Evolutionary conservation across 2,329 filamentous ascomycete species (phyloP).

Genomic region (Alternaria tenuissima): DNA sequence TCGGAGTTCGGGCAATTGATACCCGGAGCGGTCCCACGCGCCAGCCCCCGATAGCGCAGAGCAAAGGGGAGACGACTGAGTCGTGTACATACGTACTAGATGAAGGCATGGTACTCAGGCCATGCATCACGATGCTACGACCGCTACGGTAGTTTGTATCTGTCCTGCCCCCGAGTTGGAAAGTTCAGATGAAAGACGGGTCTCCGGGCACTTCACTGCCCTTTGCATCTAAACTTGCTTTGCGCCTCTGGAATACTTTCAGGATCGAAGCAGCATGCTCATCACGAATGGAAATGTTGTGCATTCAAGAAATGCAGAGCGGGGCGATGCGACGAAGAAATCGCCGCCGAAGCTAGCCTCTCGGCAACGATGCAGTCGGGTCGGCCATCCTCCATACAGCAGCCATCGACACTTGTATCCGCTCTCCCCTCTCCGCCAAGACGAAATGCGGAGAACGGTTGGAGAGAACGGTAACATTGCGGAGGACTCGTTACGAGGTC

Average conservation of each 20-base stretch:
- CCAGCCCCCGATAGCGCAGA: not conserved
- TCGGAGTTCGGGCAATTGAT: not conserved
- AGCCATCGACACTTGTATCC: constrained; percentile 4
- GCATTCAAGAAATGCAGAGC: not conserved
- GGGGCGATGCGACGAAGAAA: constrained; percentile 1
- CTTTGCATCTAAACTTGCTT: not conserved
- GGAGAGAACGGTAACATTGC: constrained; percentile 11
- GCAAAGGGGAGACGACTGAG: not conserved
- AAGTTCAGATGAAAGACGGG: not conserved
- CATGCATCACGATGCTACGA: not conserved
- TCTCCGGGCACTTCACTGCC: too few species aligned
- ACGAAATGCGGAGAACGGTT: constrained; percentile 25
- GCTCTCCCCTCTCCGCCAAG: constrained; percentile 26
- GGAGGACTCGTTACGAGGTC: constrained; percentile 22
- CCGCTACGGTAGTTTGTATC: not conserved
- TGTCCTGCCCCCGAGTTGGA: too few species aligned
- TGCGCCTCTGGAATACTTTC: too few species aligned
- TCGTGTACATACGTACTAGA: not conserved
- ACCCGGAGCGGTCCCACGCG: not conserved
- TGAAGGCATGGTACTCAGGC: not conserved
- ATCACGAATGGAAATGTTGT: not conserved
- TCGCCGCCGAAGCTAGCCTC: not conserved
- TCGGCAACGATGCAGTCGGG: not conserved
- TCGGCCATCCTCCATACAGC: not conserved
- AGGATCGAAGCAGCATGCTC: not conserved